phyloP scores from a whole-genome alignment of 2,329 filamentous ascomycete genomes.

The Chrysosporium keratinophilum region DNA sequence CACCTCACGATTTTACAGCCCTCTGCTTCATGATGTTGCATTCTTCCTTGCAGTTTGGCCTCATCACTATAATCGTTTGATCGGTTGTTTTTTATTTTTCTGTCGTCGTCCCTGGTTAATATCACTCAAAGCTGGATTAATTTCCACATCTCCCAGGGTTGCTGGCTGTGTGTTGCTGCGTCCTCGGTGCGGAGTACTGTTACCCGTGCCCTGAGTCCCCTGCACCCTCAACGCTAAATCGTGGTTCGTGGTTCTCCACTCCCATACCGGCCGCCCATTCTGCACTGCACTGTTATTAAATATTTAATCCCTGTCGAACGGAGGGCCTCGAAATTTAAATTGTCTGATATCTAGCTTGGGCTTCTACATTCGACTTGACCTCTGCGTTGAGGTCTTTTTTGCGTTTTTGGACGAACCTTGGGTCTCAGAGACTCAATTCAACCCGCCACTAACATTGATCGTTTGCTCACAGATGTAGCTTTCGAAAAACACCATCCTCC shows the following conservation, averaged over 20 bases:
- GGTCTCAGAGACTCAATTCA: neutral
- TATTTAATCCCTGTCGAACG: conserved; percentile 8
- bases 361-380: neutral
- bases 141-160: neutral
- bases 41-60: conserved; percentile 1
- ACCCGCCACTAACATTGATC: neutral
- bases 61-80: neutral
- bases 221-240: conserved; percentile 8
- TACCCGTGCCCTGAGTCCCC: neutral
- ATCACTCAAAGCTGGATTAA: neutral
- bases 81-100: neutral
- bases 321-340: neutral
- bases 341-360: conserved; percentile 4
- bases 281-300: conserved; percentile 4
- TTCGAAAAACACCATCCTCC: conserved; percentile 13
- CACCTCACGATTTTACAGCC: neutral
- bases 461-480: conserved; percentile 12
- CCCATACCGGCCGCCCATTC: conserved; percentile 1
- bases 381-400: neutral
- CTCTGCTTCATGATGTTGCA: conserved; percentile 7
- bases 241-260: conserved; percentile 4
- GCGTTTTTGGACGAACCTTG: conserved; percentile 1
- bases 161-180: neutral
- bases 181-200: neutral
- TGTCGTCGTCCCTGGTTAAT: conserved; percentile 3